These are phyloP conservation scores for Trematosphaeria pertusa DNA, from an alignment of 2,329 filamentous ascomycete species.

Conservation along the genomic window DNA sequence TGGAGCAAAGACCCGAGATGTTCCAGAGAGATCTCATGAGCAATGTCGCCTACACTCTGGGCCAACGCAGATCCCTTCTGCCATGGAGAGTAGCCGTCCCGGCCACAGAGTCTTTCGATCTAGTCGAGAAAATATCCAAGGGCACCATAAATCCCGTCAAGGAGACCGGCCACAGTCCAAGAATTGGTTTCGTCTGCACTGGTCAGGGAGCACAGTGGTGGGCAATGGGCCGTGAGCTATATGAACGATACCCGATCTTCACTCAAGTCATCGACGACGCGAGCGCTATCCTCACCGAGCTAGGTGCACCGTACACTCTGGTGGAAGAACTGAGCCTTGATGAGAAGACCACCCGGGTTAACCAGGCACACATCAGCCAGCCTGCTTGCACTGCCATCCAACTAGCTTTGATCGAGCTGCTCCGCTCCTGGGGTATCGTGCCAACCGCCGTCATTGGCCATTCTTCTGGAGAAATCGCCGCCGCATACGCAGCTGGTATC, in stretches of 20 bases:
- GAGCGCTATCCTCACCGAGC: constrained; percentile 9
- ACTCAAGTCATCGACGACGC: constrained; percentile 14
- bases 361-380: constrained; percentile 31
- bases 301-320: constrained; percentile 19
- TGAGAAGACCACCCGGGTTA: constrained; percentile 23
- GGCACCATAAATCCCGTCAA: constrained; percentile 27
- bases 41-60: constrained; percentile 35
- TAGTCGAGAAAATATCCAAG: constrained; percentile 25
- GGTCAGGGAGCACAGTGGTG: constrained; percentile 46
- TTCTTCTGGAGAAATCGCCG: constrained; percentile 40
- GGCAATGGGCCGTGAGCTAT: constrained; percentile 33
- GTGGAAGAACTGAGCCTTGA: constrained; percentile 28
- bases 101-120: constrained; percentile 17
- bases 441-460: constrained; percentile 37
- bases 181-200: constrained; percentile 38
- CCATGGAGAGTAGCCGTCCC: constrained; percentile 29
- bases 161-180: constrained; percentile 5
- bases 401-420: constrained; percentile 33
- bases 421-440: constrained; percentile 31
- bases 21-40: constrained; percentile 33
- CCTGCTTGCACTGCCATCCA: constrained; percentile 40
- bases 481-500: constrained; percentile 35
- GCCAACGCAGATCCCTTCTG: constrained; percentile 28
- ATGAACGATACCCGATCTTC: constrained; percentile 18
- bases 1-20: constrained; percentile 33